phyloP scores from a whole-genome alignment of 306 rosid genomes.

The Hippophae rhamnoides region DNA sequence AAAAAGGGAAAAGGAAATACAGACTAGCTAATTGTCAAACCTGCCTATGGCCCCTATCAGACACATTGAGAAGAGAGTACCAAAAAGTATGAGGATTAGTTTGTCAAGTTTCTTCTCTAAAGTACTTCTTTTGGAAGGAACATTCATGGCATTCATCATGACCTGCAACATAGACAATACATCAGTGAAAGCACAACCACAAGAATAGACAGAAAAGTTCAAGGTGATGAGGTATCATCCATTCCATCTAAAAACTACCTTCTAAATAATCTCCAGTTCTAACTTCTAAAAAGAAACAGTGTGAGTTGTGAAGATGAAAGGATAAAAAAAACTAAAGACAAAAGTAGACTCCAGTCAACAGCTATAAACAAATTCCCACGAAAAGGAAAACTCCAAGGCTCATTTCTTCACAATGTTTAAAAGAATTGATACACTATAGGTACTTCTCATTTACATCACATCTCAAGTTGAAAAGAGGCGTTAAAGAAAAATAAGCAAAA shows the following conservation, averaged over 20 bases:
- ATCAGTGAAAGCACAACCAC: conserved; percentile 13
- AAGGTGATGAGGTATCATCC: conserved; percentile 1
- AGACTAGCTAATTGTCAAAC: conserved; percentile 25
- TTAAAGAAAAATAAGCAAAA: conserved; percentile 2
- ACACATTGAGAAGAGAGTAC: conserved; percentile 66
- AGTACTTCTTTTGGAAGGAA: conserved; percentile 97
- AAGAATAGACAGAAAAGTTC: conserved; percentile 13
- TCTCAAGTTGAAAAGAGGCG: neutral
- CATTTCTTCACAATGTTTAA: neutral
- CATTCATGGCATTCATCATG: conserved; percentile 98
- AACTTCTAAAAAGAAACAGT: neutral
- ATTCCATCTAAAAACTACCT: neutral
- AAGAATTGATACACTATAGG: neutral
- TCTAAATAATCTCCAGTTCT: conserved; percentile 3
- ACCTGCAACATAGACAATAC: conserved; percentile 50
- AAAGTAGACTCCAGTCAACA: neutral
- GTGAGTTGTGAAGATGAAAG: no score
- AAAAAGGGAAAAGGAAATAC: neutral
- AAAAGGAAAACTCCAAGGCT: neutral
- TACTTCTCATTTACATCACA: neutral
- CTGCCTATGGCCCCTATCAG: conserved; percentile 86
- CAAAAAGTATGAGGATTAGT: conserved; percentile 74
- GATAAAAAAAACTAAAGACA: no score
- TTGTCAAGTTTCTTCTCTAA: conserved; percentile 95
- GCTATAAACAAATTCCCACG: neutral